Evolutionary conservation across 495 filamentous ascomycete species (phyloP).

Genomic region (Aspergillus indologenus): DNA sequence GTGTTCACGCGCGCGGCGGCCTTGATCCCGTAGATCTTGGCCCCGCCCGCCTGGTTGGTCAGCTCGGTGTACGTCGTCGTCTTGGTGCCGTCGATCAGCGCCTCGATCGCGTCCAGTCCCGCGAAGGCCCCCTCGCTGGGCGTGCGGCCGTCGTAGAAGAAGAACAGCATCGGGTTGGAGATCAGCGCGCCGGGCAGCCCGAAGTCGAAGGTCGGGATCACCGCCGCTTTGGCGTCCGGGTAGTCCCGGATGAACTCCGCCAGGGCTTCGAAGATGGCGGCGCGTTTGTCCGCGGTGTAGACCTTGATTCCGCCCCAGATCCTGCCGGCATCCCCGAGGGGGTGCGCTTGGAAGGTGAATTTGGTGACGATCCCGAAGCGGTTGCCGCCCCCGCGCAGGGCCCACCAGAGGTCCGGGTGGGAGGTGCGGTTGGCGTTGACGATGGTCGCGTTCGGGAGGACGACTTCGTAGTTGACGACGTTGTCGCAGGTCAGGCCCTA

Average conservation of each 20-base stretch:
- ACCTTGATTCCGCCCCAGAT: constrained; percentile 36
- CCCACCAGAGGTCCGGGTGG: constrained; percentile 30
- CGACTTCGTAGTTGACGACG: constrained; percentile 21
- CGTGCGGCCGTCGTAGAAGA: constrained; percentile 50
- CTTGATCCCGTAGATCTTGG: constrained; percentile 11
- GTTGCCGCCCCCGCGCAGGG: constrained; percentile 30
- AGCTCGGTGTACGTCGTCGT: constrained; percentile 10
- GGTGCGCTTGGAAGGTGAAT: constrained; percentile 42
- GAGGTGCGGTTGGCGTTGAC: constrained; percentile 24
- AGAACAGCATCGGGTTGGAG: constrained; percentile 33
- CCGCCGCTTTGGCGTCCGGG: constrained; percentile 34
- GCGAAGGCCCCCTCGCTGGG: constrained; percentile 42
- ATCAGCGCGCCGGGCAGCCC: constrained; percentile 5
- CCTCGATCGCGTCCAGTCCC: constrained; percentile 11
- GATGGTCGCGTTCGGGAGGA: constrained; percentile 26
- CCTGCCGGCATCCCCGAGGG: constrained; percentile 28
- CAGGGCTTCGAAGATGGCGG: constrained; percentile 33
- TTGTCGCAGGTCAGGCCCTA: constrained; percentile 34
- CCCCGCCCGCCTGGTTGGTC: constrained; percentile 14
- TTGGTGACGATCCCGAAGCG: constrained; percentile 38
- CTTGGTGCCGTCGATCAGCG: constrained; percentile 7
- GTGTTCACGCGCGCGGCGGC: constrained; percentile 13
- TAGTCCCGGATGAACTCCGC: constrained; percentile 44
- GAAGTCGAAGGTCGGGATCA: constrained; percentile 45
- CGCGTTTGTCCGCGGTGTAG: constrained; percentile 26